These are phyloP conservation scores for Fistulina hepatica DNA, from an alignment of 1,284 basidiomycete species.

Conservation along the genomic window DNA sequence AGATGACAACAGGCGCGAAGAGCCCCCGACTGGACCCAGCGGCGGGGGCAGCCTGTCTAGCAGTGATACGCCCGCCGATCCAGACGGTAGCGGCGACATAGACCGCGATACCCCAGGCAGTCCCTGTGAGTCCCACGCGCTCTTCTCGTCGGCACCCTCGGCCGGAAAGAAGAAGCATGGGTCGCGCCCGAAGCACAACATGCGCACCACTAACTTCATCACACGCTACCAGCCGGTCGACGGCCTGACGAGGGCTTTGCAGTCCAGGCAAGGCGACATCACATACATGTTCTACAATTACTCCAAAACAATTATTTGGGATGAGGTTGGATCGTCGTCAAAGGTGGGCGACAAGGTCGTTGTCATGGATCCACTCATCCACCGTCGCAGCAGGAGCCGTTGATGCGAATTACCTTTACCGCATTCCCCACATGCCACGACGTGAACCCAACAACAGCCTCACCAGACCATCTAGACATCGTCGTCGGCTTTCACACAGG, in stretches of 20 bases:
- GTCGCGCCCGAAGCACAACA: constrained; percentile 75
- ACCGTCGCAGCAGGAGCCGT: constrained; percentile 55
- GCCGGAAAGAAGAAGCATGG: constrained; percentile 51
- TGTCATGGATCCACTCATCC: constrained; percentile 9
- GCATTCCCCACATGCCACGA: constrained; percentile 85
- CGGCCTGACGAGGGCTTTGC: constrained; percentile 61
- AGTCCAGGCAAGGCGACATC: constrained; percentile 71
- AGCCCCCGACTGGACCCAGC: constrained; percentile 23
- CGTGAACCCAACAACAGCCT: constrained; percentile 71
- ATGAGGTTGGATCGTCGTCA: constrained; percentile 65
- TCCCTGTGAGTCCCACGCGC: constrained; percentile 28
- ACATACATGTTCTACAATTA: constrained; percentile 80
- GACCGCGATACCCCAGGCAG: constrained; percentile 15
- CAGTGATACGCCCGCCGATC: constrained; percentile 58
- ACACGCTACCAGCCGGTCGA: constrained; percentile 74
- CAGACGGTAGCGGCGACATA: constrained; percentile 23
- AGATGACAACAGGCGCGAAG: constrained; percentile 32
- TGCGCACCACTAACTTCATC: constrained; percentile 83
- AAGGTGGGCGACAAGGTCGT: constrained; percentile 43
- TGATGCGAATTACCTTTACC: constrained; percentile 79
- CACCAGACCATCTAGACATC: constrained; percentile 73
- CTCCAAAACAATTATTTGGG: constrained; percentile 72
- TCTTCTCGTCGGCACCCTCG: constrained; percentile 35
- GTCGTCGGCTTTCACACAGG: constrained; percentile 90
- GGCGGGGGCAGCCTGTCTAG: constrained; percentile 68